A percentile compares a stretch with the other conserved stretches of the same genome.
These are phyloP conservation scores for Colletotrichum sp. DNA, from an alignment of 2,329 filamentous ascomycete genomes.

Conservation along the genomic window DNA sequence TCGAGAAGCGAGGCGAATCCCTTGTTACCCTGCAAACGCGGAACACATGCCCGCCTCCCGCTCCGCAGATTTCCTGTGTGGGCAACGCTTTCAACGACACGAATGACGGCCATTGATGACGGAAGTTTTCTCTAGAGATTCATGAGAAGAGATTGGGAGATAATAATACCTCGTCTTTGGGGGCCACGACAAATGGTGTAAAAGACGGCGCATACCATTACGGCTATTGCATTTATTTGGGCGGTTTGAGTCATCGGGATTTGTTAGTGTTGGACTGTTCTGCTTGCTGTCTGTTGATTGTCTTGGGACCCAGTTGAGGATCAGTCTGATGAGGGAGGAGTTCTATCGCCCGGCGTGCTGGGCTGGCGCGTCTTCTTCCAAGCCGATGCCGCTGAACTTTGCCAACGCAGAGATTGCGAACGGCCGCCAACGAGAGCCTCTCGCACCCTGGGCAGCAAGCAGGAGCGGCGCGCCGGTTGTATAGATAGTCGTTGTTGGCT, in stretches of 20 bases:
- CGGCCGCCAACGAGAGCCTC: background rate
- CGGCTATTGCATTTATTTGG: slow-evolving; percentile 22
- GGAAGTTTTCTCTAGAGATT: slow-evolving; percentile 27
- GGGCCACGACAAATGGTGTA: slow-evolving; percentile 13
- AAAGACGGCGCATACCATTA: slow-evolving; percentile 20
- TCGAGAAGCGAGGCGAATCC: slow-evolving; percentile 1
- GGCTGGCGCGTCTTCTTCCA: background rate
- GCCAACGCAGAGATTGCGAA: background rate
- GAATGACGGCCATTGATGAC: slow-evolving; percentile 23
- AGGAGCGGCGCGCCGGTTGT: background rate
- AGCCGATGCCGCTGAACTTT: background rate
- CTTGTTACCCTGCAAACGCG: slow-evolving; percentile 16
- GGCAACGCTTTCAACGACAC: slow-evolving; percentile 18
- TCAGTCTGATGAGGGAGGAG: background rate
- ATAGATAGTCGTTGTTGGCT: slow-evolving; percentile 18
- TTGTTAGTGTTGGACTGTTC: slow-evolving; percentile 17
- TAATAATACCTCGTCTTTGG: slow-evolving; percentile 17
- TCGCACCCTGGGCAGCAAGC: background rate
- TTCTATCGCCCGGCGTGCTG: background rate
- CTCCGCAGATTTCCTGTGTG: slow-evolving; percentile 3
- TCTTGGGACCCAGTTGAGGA: slow-evolving; percentile 15
- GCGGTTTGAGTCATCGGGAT: slow-evolving; percentile 18
- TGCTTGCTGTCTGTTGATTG: slow-evolving; percentile 18
- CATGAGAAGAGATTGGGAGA: slow-evolving; percentile 17
- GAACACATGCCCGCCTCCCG: slow-evolving; percentile 6